Evolutionary conservation across 2,329 filamentous ascomycete genomes (phyloP).

Genomic region (Pseudogymnoascus sp.): DNA sequence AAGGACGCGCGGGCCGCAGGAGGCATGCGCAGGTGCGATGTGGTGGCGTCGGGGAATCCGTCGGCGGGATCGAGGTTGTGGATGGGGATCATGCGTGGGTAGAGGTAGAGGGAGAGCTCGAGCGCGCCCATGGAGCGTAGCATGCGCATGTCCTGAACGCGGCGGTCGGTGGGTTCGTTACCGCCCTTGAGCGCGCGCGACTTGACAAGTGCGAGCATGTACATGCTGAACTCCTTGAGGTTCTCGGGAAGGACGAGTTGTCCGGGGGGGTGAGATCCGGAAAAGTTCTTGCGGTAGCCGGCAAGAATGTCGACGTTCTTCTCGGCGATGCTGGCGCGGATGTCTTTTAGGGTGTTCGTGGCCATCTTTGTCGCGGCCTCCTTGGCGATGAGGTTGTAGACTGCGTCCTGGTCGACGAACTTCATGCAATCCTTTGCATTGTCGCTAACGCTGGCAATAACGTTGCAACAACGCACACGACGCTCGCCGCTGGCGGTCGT

Average conservation of each 20-base stretch:
- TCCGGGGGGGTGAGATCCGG: slow-evolving; percentile 73
- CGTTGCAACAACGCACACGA: slow-evolving; percentile 83
- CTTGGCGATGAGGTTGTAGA: slow-evolving; percentile 81
- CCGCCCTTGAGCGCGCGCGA: slow-evolving; percentile 89
- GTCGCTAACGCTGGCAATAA: slow-evolving; percentile 87
- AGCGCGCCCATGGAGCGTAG: slow-evolving; percentile 78
- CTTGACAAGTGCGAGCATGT: slow-evolving; percentile 82
- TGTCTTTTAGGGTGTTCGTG: slow-evolving; percentile 70
- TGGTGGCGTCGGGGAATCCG: slow-evolving; percentile 80
- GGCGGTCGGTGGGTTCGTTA: slow-evolving; percentile 79
- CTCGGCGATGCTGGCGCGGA: slow-evolving; percentile 74
- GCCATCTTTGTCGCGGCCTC: slow-evolving; percentile 83
- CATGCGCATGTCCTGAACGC: slow-evolving; percentile 86
- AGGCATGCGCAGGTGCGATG: slow-evolving; percentile 80
- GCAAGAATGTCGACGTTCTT: slow-evolving; percentile 89
- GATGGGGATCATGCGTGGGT: slow-evolving; percentile 84
- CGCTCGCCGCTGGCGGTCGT: slow-evolving; percentile 85
- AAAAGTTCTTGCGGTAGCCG: slow-evolving; percentile 87
- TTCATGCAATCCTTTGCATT: slow-evolving; percentile 78
- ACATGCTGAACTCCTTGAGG: slow-evolving; percentile 95
- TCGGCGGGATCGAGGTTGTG: slow-evolving; percentile 84
- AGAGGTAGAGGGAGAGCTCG: slow-evolving; percentile 86
- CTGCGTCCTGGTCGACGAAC: slow-evolving; percentile 91
- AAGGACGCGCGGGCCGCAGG: slow-evolving; percentile 75
- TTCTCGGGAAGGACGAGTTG: slow-evolving; percentile 94